Base-by-base conservation (phyloP, 129 eudicot species). In the Artemisia annua region DNA sequence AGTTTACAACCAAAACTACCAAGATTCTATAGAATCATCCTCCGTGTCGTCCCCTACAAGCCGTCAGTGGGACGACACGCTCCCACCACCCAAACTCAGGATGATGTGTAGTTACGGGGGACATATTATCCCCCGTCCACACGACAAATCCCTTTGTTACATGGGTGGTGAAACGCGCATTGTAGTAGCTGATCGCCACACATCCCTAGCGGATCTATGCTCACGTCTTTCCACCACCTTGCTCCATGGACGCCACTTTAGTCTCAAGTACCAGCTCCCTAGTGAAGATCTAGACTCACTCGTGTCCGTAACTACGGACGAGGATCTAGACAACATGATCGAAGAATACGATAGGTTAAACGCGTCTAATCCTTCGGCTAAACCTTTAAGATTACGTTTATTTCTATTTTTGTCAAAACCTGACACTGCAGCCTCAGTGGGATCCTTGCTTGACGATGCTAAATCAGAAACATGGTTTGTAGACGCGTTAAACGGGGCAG, bases 81-180 rank as follows among this genome's bases (percentile, higher is more conserved):
- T 90, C 1, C 87, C 92, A 5, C 83, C 76, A 4, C 87, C 89
- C 30, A 89, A 92, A 79, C 83, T 92, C 53, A 85, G 96, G 14
- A 85, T 92, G 59, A 87, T 89, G 95, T 92, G 98, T 80, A 89
- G 96, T 81, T 92, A 85, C 70, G 98, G 97, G 10, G 97, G 97
- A 7, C 97, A 88, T 79, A 88, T 91, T 11, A 82, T 91, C 73
- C 97, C 97, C 66, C 89, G 96, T 20, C 96, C 98, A 18, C 96
- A 87, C 49, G 96, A 92, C 74, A 92, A 84, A 67, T 74, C 96
- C 67, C 89, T 92, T 24, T 83, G 91, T 66, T 92, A 92, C 74
- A 83, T 92, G 30, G 96, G 96, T 12, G 98, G 98, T 0, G 95
- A 89, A 18, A 92, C 98, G 5, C 89, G 95, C 63, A 87, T 92